Conservation (phyloP, 148 eudicot genomes). For the Rhododendron kiyosumense region DNA sequence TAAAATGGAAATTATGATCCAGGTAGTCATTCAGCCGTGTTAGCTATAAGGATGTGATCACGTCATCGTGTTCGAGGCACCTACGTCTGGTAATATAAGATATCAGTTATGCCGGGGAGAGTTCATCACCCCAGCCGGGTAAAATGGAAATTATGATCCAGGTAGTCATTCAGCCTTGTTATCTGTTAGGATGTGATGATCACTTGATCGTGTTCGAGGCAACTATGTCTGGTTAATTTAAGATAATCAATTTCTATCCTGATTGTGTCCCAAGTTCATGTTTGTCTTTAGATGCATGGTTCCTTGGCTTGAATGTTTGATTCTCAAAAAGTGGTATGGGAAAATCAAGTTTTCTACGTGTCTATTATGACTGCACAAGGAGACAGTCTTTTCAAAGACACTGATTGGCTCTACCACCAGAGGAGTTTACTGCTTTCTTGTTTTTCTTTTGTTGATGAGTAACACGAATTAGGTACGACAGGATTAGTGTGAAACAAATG, state of each 20-base stretch:
- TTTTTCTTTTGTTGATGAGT: neutral
- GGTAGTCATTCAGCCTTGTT: constrained; percentile 1
- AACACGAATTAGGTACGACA: neutral
- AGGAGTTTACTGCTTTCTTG: neutral
- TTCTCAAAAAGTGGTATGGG: neutral
- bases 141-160: neutral
- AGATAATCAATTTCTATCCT: neutral
- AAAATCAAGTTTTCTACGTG: neutral
- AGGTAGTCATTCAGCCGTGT: neutral
- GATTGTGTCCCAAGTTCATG: neutral
- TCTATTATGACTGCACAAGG: neutral
- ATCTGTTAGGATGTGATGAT: neutral
- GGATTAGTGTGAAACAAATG: neutral
- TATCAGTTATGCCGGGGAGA: neutral
- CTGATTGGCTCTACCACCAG: neutral
- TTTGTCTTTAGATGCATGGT: neutral
- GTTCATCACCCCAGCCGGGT: neutral
- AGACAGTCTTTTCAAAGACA: neutral
- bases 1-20: neutral
- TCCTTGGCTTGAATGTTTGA: neutral
- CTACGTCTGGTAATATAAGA: neutral
- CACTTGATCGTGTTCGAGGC: neutral
- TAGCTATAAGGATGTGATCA: neutral
- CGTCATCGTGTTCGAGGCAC: neutral
- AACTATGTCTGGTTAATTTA: neutral